Base-by-base conservation (phyloP, 2,329 filamentous ascomycete species). In the Lecanosticta acicola region DNA sequence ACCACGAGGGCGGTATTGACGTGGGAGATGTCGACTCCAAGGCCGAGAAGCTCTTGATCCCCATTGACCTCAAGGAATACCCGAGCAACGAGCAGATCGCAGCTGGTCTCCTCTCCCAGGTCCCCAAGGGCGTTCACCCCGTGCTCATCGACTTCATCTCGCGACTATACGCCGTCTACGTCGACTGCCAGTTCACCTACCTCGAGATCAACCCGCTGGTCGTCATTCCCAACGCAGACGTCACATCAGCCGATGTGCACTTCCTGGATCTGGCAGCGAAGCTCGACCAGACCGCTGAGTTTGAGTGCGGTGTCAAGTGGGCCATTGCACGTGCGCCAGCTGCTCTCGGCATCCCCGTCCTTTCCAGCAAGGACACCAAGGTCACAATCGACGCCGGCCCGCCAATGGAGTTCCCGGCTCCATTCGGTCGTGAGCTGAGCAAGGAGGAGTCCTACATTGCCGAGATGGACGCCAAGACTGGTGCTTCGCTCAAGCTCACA, bases 111-210 rank as follows among this genome's bases (percentile, higher is more conserved):
- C 78, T 98, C 68, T 90, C 84, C 73, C 93, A 98, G 72, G 89
- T 98, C 38, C 93, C 93, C 63, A 76, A 87, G 75, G 91, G 91
- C 68, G 79, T 98, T 42, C 93, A 98, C 81, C 96, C 95, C 66
- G 93, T 98, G 66, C 82, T 98, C 50, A 87, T 98, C 54, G 93
- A 98, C 80, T 98, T 98, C 80, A 98, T 98, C 76, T 88, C 88
- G 65, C 84, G 93, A 63, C 80, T 98, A 59, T 98, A 98, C 69
- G 93, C 91, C 62, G 93, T 98, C 75, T 98, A 97, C 67, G 93
- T 97, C 57, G 93, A 98, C 79, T 94, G 87, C 82, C 93, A 98
- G 74, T 98, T 98, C 81, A 97, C 93, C 66, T 98, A 98, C 78
- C 88, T 98, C 62, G 93, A 98, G 75, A 98, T 98, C 79, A 98